These are phyloP conservation scores for Suillus brevipes DNA, from an alignment of 768 basidiomycete genomes.

Conservation along the genomic window DNA sequence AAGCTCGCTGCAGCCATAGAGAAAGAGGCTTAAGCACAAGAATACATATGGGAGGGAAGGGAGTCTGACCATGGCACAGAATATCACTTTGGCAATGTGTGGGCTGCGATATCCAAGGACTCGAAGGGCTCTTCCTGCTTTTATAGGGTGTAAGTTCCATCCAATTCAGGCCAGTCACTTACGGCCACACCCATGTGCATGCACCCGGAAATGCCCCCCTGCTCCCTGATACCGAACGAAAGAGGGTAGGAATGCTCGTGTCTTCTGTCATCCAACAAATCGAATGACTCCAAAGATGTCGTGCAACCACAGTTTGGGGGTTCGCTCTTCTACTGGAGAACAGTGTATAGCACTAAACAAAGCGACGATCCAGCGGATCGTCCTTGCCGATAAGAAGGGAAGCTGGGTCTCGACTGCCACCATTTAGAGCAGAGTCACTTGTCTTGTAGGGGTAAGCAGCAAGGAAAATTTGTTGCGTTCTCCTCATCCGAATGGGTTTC, in stretches of 20 bases:
- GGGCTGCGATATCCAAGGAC: neutral
- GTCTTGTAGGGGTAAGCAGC: neutral
- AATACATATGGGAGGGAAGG: conserved; percentile 30
- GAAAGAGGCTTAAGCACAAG: conserved; percentile 29
- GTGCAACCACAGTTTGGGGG: neutral
- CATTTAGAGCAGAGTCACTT: neutral
- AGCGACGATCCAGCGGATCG: neutral
- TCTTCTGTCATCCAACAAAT: neutral
- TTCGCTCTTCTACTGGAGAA: neutral
- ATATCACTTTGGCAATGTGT: neutral
- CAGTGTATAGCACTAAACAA: neutral
- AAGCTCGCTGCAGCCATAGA: conserved; percentile 28
- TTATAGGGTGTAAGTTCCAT: neutral
- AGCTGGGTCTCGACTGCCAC: neutral
- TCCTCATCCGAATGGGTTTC: neutral
- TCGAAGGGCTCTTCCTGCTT: conserved; percentile 1
- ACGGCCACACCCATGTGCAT: neutral
- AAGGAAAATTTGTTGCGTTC: neutral
- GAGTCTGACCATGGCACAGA: conserved; percentile 31
- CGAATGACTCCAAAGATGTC: neutral
- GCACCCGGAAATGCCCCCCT: neutral
- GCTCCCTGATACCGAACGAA: neutral
- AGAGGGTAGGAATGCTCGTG: conserved; percentile 3
- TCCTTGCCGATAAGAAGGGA: neutral
- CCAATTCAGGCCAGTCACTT: neutral